These are phyloP conservation scores for Triticum aestivum DNA, from an alignment of 176 grass and related monocot genomes.

Conservation along the genomic window DNA sequence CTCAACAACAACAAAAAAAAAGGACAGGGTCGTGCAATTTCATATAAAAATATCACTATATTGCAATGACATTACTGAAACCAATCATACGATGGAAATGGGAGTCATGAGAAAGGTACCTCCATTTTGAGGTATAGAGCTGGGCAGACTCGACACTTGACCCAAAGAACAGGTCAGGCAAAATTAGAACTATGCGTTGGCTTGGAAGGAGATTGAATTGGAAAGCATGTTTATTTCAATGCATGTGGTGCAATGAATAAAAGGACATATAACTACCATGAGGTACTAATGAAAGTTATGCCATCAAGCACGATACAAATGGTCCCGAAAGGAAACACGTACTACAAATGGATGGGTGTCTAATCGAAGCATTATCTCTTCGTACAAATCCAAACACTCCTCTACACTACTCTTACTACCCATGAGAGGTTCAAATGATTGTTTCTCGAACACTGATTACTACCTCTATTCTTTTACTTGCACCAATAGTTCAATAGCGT, in stretches of 20 bases:
- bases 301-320: background rate
- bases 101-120: background rate
- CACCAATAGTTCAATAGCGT: constrained; percentile 4
- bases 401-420: background rate
- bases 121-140: background rate
- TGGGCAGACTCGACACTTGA: background rate
- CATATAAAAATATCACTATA: too few relatives aligned
- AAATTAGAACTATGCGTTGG: background rate
- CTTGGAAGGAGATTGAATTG: background rate
- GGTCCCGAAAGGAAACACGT: too few relatives aligned
- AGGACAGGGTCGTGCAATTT: too few relatives aligned
- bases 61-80: background rate
- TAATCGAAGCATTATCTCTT: background rate
- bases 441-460: background rate
- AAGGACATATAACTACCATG: constrained; percentile 10
- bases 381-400: background rate
- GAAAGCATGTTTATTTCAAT: background rate
- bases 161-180: background rate
- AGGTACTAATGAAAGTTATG: background rate
- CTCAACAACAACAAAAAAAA: too few relatives aligned
- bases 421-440: background rate
- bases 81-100: background rate
- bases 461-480: background rate
- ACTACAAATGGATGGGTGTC: background rate
- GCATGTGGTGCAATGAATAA: background rate